Evolutionary conservation across 169 alveolate species (phyloP), one percentile per base, ranked within the genome.

Genomic region (Plasmodium gonderi): DNA sequence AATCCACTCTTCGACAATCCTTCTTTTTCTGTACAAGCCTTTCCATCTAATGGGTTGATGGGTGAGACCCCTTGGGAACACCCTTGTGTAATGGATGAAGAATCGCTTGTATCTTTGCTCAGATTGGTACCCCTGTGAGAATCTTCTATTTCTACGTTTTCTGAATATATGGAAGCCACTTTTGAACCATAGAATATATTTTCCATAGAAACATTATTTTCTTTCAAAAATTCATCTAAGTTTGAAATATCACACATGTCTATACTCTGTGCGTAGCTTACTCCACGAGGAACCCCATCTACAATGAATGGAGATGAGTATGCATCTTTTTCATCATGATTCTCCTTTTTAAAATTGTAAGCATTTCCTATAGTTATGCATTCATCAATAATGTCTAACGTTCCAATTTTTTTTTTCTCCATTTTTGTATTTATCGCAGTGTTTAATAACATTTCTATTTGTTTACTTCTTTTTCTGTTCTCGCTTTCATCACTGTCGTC

Each of bases 371-470:
- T 85, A 23, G 92, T n/a, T 85, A 85, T 40, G 49, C 92, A 85
- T n/a, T 85, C 92, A 54, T 85, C 87, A 20, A 85, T 74, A 4
- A 85, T 85, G 23, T 85, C 92, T 11, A 85, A 64, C 0, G 87
- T 54, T 1, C 42, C 68, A 1, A 85, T 38, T 54, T 85, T 33
- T 75, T 85, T 85, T 74, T 85, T 47, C 14, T 85, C 79, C 20
- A 51, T 74, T 65, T 85, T 85, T 54, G 40, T 85, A 77, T 85
- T 85, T 74, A 85, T 74, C 31, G 45, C 79, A 2, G 49, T 23
- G 44, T 85, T 51, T 36, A 85, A 14, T 11, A 85, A 29, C 23
- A 51, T 11, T 12, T 85, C 87, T 4, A 74, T 12, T 8, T 85
- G 47, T 77, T 23, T 51, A 64, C 51, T 85, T 31, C 44, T 54